Percentiles rank a stretch among this genome's conserved stretches.
phyloP scores from a whole-genome alignment of 306 rosid species.

The Prunus armeniaca region DNA sequence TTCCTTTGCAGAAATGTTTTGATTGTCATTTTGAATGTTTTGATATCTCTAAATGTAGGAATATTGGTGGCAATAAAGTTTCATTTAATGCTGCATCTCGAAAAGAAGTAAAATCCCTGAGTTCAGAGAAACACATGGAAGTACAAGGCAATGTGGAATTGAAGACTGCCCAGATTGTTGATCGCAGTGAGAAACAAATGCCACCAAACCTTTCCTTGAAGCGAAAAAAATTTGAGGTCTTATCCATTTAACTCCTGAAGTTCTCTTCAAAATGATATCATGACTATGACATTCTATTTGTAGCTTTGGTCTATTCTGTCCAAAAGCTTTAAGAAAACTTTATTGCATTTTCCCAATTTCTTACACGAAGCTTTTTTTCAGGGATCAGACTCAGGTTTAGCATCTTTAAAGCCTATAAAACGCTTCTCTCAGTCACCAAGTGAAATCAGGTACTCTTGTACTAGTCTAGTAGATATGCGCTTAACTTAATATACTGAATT shows the following conservation, averaged over 20 bases:
- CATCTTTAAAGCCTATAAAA: constrained; percentile 55
- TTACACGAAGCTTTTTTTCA: constrained; percentile 35
- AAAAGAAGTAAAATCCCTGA: constrained; percentile 31
- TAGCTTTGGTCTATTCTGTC: constrained; percentile 19
- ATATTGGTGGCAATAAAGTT: constrained; percentile 33
- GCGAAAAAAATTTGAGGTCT: constrained; percentile 68
- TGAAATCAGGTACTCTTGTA: constrained; percentile 53
- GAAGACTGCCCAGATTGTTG: constrained; percentile 35
- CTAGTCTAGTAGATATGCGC: background rate
- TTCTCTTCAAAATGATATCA: constrained; percentile 8
- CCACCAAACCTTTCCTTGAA: constrained; percentile 39
- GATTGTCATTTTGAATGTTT: constrained; percentile 18
- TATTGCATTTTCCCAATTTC: constrained; percentile 17
- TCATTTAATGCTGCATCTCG: constrained; percentile 31
- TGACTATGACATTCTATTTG: constrained; percentile 7
- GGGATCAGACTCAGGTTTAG: constrained; percentile 56
- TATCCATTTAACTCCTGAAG: constrained; percentile 10
- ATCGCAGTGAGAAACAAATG: constrained; percentile 40
- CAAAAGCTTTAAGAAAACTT: constrained; percentile 11
- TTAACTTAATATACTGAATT: background rate
- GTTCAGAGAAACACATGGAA: constrained; percentile 34
- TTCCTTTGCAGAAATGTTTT: constrained; percentile 8
- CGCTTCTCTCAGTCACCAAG: constrained; percentile 50
- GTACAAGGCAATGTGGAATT: constrained; percentile 28
- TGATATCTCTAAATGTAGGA: constrained; percentile 34